phyloP scores from a whole-genome alignment of 257 asterid species.

The Buddleja alternifolia region DNA sequence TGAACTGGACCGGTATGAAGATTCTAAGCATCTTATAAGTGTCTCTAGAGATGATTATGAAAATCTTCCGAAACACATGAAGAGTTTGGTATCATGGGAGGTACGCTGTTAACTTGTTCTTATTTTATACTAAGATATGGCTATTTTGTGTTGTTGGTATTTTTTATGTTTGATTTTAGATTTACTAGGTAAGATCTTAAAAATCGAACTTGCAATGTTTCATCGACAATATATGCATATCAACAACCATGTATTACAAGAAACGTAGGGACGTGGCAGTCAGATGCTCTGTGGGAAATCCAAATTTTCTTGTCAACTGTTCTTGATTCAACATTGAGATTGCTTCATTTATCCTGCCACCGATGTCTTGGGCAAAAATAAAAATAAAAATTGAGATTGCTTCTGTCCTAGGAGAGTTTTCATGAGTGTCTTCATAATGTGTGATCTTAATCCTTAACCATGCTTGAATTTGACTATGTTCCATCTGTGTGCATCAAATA shows the following conservation, averaged over 20 bases:
- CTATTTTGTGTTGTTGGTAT: background rate
- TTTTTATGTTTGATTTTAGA: background rate
- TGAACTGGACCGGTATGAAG: slow-evolving; percentile 36
- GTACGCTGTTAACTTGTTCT: slow-evolving; percentile 39
- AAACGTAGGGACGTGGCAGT: background rate
- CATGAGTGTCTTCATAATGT: background rate
- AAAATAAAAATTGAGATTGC: no score
- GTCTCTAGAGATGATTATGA: slow-evolving; percentile 74
- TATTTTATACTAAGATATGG: no score
- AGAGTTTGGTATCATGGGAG: slow-evolving; percentile 83
- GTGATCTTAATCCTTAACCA: background rate
- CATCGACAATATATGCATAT: slow-evolving; percentile 14
- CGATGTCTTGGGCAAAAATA: no score
- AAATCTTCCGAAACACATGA: slow-evolving; percentile 75
- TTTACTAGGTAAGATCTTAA: background rate
- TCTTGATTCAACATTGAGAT: background rate
- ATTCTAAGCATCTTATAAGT: slow-evolving; percentile 37
- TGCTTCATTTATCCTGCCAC: no score
- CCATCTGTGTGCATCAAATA: background rate
- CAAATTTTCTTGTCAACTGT: background rate
- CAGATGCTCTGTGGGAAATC: background rate
- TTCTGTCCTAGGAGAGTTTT: background rate
- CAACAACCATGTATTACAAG: background rate
- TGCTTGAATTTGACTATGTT: background rate
- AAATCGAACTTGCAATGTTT: background rate